Conservation (phyloP, 768 basidiomycete genomes). For the Trametes elegans region DNA sequence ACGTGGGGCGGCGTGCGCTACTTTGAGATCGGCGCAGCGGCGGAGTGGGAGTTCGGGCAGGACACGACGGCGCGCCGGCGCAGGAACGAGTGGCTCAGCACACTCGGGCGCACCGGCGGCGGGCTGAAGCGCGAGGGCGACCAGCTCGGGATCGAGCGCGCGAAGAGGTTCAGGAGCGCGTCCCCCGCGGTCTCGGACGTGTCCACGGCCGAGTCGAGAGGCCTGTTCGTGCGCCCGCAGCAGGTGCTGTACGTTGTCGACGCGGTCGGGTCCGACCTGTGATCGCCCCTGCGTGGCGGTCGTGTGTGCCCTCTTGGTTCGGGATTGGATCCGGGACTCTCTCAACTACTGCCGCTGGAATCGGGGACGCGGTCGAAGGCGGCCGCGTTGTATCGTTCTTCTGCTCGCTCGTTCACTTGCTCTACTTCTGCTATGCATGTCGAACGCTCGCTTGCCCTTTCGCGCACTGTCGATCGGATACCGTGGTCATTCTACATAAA, state of each 20-base stretch:
- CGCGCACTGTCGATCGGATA: constrained; percentile 5
- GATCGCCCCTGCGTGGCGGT: too few species aligned
- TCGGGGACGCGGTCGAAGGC: too few species aligned
- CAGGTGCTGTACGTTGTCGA: constrained; percentile 87
- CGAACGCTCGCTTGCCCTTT: constrained; percentile 5
- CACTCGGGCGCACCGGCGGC: constrained; percentile 35
- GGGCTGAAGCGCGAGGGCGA: constrained; percentile 58
- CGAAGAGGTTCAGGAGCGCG: constrained; percentile 63
- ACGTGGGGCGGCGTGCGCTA: constrained; percentile 79
- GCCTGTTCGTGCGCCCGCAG: constrained; percentile 81
- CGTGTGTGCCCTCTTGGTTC: neutral
- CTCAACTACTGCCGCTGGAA: too few species aligned
- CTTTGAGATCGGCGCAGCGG: constrained; percentile 69
- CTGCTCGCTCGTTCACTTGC: too few species aligned
- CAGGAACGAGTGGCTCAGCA: constrained; percentile 31
- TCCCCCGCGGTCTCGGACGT: constrained; percentile 64
- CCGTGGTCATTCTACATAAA: constrained; percentile 2
- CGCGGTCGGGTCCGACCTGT: constrained; percentile 68
- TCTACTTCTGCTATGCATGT: constrained; percentile 2
- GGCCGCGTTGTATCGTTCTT: too few species aligned
- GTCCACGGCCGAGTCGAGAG: constrained; percentile 61
- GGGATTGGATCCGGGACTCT: neutral
- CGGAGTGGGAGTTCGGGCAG: constrained; percentile 64
- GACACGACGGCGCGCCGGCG: constrained; percentile 45
- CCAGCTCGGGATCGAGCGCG: constrained; percentile 42